Percentiles rank a stretch among this genome's conserved stretches.
These are phyloP conservation scores for Rhodotorula toruloides DNA, from an alignment of 768 basidiomycete species.

Conservation along the genomic window DNA sequence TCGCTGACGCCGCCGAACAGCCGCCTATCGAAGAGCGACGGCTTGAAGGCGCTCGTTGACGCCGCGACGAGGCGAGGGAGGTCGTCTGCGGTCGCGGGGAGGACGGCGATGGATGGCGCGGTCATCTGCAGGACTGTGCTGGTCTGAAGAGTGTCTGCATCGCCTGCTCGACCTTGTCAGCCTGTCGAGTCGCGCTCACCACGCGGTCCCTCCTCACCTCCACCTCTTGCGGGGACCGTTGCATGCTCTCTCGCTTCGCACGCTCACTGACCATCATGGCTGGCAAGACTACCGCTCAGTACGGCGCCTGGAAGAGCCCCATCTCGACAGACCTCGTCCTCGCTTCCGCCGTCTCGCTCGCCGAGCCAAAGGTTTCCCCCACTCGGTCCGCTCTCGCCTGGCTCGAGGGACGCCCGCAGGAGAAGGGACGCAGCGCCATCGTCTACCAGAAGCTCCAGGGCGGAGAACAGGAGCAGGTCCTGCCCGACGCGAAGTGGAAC, in stretches of 20 bases:
- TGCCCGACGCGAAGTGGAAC: slow-evolving; percentile 57
- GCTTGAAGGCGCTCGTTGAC: no score
- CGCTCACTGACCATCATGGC: slow-evolving; percentile 4
- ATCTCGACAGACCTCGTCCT: slow-evolving; percentile 56
- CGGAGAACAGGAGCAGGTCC: slow-evolving; percentile 52
- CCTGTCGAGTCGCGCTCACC: no score
- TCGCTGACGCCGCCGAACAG: no score
- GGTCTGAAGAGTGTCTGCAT: no score
- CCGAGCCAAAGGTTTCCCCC: slow-evolving; percentile 57
- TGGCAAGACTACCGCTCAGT: slow-evolving; percentile 50
- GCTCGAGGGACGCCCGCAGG: slow-evolving; percentile 59
- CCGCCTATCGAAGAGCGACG: no score
- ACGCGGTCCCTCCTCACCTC: no score
- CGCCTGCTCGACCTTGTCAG: no score
- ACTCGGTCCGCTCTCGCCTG: slow-evolving; percentile 52
- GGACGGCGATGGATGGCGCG: no score
- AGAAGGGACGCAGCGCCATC: slow-evolving; percentile 57
- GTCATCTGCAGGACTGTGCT: no score
- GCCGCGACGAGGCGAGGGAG: no score
- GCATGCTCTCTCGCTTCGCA: neutral
- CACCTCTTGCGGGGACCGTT: no score
- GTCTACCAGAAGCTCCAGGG: slow-evolving; percentile 49
- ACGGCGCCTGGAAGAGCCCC: slow-evolving; percentile 61
- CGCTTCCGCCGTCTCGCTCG: slow-evolving; percentile 44
- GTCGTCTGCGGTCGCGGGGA: no score